A percentile compares a stretch with the other conserved stretches of the same genome.
phyloP scores from a whole-genome alignment of 129 eudicot genomes.

The Heracleum sosnowskyi region DNA sequence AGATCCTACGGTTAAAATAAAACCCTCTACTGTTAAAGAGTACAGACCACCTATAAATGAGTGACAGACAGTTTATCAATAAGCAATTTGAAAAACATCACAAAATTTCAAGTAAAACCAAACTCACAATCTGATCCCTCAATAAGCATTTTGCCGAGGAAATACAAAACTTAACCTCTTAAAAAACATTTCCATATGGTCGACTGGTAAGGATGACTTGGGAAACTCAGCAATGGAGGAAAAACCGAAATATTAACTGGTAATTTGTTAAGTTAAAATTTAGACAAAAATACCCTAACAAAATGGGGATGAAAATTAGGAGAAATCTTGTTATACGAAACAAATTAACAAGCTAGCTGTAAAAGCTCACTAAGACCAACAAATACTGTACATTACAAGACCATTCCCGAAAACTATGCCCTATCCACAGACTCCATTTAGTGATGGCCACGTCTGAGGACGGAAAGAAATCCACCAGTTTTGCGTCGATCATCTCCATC shows the following conservation, averaged over 20 bases:
- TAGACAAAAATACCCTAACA: background rate
- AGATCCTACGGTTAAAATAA: too few species aligned
- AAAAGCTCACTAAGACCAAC: background rate
- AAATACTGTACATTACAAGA: slow-evolving; percentile 7
- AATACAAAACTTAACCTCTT: background rate
- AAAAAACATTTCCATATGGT: background rate
- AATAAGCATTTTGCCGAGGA: background rate
- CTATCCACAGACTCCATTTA: slow-evolving; percentile 9
- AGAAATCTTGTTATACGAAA: background rate
- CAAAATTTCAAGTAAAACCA: background rate
- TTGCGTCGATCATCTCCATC: slow-evolving; percentile 51
- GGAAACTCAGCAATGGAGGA: background rate
- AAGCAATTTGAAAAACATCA: background rate
- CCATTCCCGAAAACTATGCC: slow-evolving; percentile 1
- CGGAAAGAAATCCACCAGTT: slow-evolving; percentile 73
- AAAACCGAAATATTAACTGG: background rate
- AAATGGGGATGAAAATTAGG: background rate
- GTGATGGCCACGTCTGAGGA: slow-evolving; percentile 70
- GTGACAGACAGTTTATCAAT: background rate
- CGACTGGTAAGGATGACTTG: background rate
- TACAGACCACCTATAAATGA: background rate
- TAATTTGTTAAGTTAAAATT: background rate
- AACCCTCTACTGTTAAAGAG: too few species aligned
- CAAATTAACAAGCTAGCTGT: background rate
- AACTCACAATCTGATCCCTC: background rate